These are phyloP conservation scores for Mycosphaerella arachidis DNA, from an alignment of 2,329 filamentous ascomycete genomes.

Conservation along the genomic window DNA sequence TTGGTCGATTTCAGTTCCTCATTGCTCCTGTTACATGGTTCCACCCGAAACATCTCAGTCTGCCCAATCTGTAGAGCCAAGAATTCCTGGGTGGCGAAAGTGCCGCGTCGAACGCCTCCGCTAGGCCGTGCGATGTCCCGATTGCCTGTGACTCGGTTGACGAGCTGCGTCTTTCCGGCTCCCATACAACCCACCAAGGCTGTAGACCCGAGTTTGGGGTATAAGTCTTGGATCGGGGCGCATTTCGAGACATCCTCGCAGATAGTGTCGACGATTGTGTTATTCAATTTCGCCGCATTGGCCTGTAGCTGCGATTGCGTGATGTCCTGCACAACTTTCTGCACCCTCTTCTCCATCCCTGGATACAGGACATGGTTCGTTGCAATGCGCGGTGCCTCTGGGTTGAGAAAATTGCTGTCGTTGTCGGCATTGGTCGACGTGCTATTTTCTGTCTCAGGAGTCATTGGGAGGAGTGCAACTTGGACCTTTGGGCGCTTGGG, in stretches of 20 bases:
- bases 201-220: too few species aligned
- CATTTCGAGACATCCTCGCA: too few species aligned
- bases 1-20: background rate
- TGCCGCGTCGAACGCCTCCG: background rate
- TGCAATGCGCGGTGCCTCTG: background rate
- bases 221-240: too few species aligned
- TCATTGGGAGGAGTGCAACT: background rate
- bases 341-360: background rate
- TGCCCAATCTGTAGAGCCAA: background rate
- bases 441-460: background rate
- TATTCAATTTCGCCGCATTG: background rate
- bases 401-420: background rate
- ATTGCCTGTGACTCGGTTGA: background rate
- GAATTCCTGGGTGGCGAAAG: background rate
- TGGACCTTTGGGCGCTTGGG: background rate
- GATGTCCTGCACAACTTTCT: background rate
- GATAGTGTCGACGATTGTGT: too few species aligned
- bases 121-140: background rate
- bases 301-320: background rate
- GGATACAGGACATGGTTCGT: background rate
- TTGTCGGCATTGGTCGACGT: too few species aligned
- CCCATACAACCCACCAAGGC: background rate
- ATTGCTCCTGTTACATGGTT: background rate
- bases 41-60: background rate
- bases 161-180: background rate